These are phyloP conservation scores for Draba incana DNA, from an alignment of 345 rosid genomes.

Conservation along the genomic window DNA sequence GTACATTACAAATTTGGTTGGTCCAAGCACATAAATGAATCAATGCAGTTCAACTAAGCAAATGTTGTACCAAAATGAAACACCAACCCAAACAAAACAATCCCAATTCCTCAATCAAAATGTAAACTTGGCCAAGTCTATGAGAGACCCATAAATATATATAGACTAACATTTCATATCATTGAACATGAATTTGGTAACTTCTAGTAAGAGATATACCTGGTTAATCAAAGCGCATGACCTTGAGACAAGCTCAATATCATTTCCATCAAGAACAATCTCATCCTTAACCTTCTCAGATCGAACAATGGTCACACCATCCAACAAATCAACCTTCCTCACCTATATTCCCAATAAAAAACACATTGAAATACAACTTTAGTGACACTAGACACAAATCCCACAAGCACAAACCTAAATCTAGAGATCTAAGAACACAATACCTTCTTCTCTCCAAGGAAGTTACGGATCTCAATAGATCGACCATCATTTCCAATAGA, in stretches of 20 bases:
- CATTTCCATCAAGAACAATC: constrained; percentile 61
- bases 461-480: constrained; percentile 58
- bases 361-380: not conserved
- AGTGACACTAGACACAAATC: too few species aligned
- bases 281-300: constrained; percentile 76
- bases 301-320: constrained; percentile 57
- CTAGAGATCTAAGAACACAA: not conserved
- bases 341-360: constrained; percentile 40
- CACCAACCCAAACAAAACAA: too few species aligned
- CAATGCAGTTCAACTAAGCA: too few species aligned
- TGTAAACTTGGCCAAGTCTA: too few species aligned
- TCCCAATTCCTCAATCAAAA: too few species aligned
- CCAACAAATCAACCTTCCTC: constrained; percentile 65
- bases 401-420: not conserved
- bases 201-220: constrained; percentile 33
- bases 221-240: constrained; percentile 68
- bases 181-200: too few species aligned
- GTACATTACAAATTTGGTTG: too few species aligned
- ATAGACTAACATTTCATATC: too few species aligned
- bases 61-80: too few species aligned
- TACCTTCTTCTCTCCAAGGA: constrained; percentile 57
- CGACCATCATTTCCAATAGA: constrained; percentile 44
- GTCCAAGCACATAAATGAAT: too few species aligned
- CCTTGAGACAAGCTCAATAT: constrained; percentile 62
- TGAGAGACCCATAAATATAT: too few species aligned